These are phyloP conservation scores for Pseudogymnoascus sp. DNA, from an alignment of 2,329 filamentous ascomycete genomes.

Conservation along the genomic window DNA sequence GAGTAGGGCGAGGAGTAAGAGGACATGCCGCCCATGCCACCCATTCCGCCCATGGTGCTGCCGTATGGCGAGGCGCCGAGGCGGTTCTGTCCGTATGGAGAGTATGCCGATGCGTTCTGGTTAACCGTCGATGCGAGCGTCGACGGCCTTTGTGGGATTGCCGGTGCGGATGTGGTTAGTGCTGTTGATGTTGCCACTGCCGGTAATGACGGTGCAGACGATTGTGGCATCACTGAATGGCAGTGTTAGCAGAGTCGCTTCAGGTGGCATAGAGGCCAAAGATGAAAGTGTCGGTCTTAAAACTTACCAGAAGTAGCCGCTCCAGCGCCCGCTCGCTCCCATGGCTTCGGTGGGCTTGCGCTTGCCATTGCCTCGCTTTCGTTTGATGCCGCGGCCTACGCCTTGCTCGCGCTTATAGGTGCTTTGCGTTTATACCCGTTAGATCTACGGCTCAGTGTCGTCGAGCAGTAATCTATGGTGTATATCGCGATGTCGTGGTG, in stretches of 20 bases:
- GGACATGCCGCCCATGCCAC: slow-evolving; percentile 30
- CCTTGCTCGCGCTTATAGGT: not conserved
- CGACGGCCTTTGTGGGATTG: slow-evolving; percentile 73
- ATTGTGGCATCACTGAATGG: slow-evolving; percentile 30
- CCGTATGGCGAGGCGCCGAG: slow-evolving; percentile 40
- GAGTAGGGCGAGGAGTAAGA: slow-evolving; percentile 48
- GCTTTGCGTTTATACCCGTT: not conserved
- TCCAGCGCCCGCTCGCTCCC: slow-evolving; percentile 70
- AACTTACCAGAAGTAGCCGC: slow-evolving; percentile 25
- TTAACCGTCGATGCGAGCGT: slow-evolving; percentile 74
- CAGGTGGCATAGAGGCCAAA: not conserved
- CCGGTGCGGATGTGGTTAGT: slow-evolving; percentile 44
- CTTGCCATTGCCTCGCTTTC: slow-evolving; percentile 33
- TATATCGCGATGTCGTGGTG: not conserved
- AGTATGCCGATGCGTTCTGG: slow-evolving; percentile 80
- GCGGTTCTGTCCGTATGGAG: slow-evolving; percentile 50
- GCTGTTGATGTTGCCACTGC: slow-evolving; percentile 38
- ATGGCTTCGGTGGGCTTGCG: slow-evolving; percentile 91
- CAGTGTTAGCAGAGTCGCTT: slow-evolving; percentile 12
- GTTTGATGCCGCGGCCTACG: slow-evolving; percentile 11
- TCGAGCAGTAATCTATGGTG: not conserved
- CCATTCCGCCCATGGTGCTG: slow-evolving; percentile 29
- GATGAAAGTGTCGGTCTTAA: not conserved
- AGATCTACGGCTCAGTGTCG: not conserved
- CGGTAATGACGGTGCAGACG: slow-evolving; percentile 32